Base-by-base conservation (phyloP, 768 basidiomycete genomes). In the Pleurotus cornucopiae region DNA sequence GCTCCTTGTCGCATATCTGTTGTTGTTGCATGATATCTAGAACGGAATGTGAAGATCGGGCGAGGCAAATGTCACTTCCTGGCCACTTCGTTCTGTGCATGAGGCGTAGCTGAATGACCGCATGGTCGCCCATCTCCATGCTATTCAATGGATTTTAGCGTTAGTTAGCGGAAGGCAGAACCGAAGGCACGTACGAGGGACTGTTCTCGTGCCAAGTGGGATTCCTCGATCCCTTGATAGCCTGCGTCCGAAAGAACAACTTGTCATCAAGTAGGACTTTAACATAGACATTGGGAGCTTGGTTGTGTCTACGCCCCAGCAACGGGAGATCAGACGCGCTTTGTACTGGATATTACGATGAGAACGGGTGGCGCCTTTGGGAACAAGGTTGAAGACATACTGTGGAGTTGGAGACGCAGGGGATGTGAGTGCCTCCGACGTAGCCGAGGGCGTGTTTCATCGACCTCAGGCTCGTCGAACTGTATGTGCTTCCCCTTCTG, bases 121-220 rank as follows among this genome's bases (percentile, higher is more conserved):
- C 30, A 34, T 34, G 30, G 11, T 34, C 30, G 30, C 30, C 7
- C 30, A 34, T 34, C 30, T 34, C 30, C 30, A 34, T 34, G 30
- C 30, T 34, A 34, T 30, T 23, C 20, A 21, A 40, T 16, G n/a
- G n/a, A n/a, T n/a, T n/a, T n/a, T n/a, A n/a, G n/a, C n/a, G n/a
- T n/a, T n/a, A n/a, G n/a, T n/a, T 30, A 14, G 6, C 14, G 39
- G 51, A 6, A 16, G 51, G 7, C n/a, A 23, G 14, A 38, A 6
- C 11, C 16, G 16, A 53, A 18, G 51, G 34, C 20, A 40, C 51
- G 39, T 30, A 53, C 51, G 39, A 37, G 6, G 51, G 51, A 16
- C 38, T 40, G n/a, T 53, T 53, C 21, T 53, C 51, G 20, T 53
- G 51, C 51, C 51, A 53, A 14, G 37, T 4, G 5, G 51, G 51